Percentiles rank a stretch among this genome's conserved stretches.
Conservation (phyloP, 2,329 filamentous ascomycete genomes). For the Colletotrichum salicis region DNA sequence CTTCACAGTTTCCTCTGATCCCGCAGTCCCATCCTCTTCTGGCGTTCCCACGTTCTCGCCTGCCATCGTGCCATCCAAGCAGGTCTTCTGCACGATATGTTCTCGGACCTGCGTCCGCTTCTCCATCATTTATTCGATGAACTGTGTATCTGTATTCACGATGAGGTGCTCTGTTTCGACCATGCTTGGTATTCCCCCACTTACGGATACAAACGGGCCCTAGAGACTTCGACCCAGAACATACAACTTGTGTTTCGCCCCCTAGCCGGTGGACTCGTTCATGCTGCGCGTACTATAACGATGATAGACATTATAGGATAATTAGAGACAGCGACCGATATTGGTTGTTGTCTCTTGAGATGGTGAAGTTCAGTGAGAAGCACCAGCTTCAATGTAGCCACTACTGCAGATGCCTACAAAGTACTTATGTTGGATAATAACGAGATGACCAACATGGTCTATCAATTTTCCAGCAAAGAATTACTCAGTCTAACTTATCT, state of each 20-base stretch:
- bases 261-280: too few species aligned
- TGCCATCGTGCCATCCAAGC: background rate
- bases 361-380: too few species aligned
- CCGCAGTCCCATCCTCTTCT: conserved; percentile 2
- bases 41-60: background rate
- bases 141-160: too few species aligned
- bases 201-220: too few species aligned
- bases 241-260: too few species aligned
- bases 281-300: too few species aligned
- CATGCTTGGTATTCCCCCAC: background rate
- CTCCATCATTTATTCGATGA: background rate
- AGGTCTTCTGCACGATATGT: background rate
- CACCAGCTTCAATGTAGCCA: too few species aligned
- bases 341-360: too few species aligned
- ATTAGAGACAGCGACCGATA: too few species aligned
- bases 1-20: conserved; percentile 20
- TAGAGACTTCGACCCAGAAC: too few species aligned
- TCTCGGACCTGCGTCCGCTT: background rate
- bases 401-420: too few species aligned
- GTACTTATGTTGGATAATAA: background rate
- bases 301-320: too few species aligned
- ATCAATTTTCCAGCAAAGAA: background rate
- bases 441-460: background rate
- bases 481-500: background rate
- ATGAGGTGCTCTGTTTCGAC: background rate